A percentile compares a stretch with the other conserved stretches of the same genome.
phyloP scores from a whole-genome alignment of 495 filamentous ascomycete species.

The Mytilinidion resinicola region DNA sequence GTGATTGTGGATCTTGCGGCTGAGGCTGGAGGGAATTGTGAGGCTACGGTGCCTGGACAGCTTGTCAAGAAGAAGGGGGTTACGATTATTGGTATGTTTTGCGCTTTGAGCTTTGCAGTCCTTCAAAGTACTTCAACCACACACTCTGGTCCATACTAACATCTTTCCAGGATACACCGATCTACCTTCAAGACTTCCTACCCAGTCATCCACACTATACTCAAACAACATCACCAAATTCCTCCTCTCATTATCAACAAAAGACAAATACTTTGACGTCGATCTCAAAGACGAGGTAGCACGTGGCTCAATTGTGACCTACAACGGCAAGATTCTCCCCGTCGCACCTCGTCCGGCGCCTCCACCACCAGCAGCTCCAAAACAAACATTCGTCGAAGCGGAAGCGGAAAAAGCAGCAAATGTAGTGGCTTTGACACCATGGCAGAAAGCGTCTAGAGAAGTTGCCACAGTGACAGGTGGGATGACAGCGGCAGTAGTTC shows the following conservation, averaged over 20 bases:
- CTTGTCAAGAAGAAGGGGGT: slow-evolving; percentile 63
- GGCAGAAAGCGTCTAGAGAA: slow-evolving; percentile 67
- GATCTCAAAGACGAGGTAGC: slow-evolving; percentile 75
- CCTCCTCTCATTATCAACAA: slow-evolving; percentile 67
- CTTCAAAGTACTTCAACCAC: not conserved
- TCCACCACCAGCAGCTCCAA: slow-evolving; percentile 53
- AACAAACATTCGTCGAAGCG: slow-evolving; percentile 36
- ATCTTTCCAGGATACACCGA: slow-evolving; percentile 61
- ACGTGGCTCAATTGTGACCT: slow-evolving; percentile 69
- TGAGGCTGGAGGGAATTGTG: slow-evolving; percentile 76
- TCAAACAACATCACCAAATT: slow-evolving; percentile 84
- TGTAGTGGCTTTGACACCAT: slow-evolving; percentile 62
- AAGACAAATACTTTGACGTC: slow-evolving; percentile 63
- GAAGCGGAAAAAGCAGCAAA: slow-evolving; percentile 45
- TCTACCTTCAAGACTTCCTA: slow-evolving; percentile 70
- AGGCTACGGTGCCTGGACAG: slow-evolving; percentile 63
- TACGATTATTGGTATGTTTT: slow-evolving; percentile 62
- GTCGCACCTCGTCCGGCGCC: slow-evolving; percentile 64
- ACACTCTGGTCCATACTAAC: not conserved
- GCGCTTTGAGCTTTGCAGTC: not conserved
- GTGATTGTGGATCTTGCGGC: slow-evolving; percentile 76
- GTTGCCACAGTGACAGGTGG: slow-evolving; percentile 62
- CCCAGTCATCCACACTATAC: slow-evolving; percentile 75
- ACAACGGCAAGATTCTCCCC: slow-evolving; percentile 65
- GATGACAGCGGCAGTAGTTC: slow-evolving; percentile 62